These are phyloP conservation scores for Neofusicoccum cordaticola DNA, from an alignment of 2,329 filamentous ascomycete species.

Conservation along the genomic window DNA sequence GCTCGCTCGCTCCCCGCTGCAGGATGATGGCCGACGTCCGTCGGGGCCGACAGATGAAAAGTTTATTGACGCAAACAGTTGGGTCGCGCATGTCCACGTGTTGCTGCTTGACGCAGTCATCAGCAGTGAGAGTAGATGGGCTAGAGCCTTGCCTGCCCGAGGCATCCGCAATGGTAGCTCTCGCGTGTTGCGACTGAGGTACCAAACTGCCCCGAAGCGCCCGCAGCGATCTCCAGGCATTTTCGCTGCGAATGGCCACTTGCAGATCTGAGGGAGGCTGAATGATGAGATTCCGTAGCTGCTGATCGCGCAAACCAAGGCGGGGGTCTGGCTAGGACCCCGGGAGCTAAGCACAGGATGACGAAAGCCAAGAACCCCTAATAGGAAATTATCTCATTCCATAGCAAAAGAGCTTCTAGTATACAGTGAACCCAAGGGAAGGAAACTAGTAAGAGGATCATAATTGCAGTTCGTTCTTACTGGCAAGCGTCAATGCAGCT, in stretches of 20 bases:
- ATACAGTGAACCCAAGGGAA: conserved; percentile 3
- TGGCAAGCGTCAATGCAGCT: neutral
- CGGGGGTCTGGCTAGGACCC: neutral
- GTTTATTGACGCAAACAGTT: neutral
- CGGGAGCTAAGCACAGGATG: conserved; percentile 5
- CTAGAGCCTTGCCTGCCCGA: too few species aligned
- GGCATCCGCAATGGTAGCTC: too few species aligned
- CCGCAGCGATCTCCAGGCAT: neutral
- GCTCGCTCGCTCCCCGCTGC: too few species aligned
- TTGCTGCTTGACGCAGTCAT: neutral
- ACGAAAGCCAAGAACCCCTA: conserved; percentile 12
- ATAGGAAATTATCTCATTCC: conserved; percentile 14
- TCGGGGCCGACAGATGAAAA: neutral
- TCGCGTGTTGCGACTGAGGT: too few species aligned
- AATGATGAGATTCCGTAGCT: neutral
- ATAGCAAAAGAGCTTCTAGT: conserved; percentile 12
- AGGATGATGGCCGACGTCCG: neutral
- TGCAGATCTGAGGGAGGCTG: conserved; percentile 4
- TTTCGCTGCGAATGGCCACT: neutral
- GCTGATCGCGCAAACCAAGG: neutral
- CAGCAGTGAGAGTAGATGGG: neutral
- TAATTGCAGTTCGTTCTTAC: neutral
- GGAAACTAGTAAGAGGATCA: neutral
- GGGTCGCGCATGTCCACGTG: neutral
- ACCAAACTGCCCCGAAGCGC: neutral